A percentile compares a stretch with the other conserved stretches of the same genome.
Conservation (phyloP, 306 rosid genomes). For the Amphicarpaea edgeworthii region DNA sequence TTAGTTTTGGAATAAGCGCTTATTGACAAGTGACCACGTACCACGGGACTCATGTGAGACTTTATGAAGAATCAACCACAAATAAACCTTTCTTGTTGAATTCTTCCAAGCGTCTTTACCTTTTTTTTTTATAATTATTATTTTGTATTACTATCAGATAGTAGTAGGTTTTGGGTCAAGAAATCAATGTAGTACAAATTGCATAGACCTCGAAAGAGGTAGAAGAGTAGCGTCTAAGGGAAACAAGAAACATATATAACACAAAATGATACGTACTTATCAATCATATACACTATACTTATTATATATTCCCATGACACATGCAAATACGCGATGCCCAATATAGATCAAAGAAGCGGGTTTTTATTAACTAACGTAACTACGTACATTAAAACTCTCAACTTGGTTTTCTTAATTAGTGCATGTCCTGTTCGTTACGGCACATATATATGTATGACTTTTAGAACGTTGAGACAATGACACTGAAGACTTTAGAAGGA, state of each 20-base stretch:
- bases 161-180: constrained; percentile 14
- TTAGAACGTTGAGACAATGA: constrained; percentile 33
- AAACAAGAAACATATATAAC: constrained; percentile 42
- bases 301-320: constrained; percentile 11
- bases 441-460: constrained; percentile 41
- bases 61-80: neutral
- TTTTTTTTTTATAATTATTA: too few species aligned
- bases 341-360: constrained; percentile 5
- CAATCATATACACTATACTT: neutral
- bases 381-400: constrained; percentile 7
- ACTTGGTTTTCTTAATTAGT: constrained; percentile 21
- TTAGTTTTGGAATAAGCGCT: neutral
- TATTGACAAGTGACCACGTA: neutral
- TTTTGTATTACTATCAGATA: neutral
- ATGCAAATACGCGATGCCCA: constrained; percentile 35
- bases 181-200: constrained; percentile 12
- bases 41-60: neutral
- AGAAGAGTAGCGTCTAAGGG: constrained; percentile 70
- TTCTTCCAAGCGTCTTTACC: neutral
- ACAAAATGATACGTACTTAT: neutral
- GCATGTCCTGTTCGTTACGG: constrained; percentile 42
- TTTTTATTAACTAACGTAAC: neutral
- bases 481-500: neutral
- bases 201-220: constrained; percentile 49
- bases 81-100: constrained; percentile 25